Conservation (phyloP, 106 monocot species). For the Platanthera guangdongensis region DNA sequence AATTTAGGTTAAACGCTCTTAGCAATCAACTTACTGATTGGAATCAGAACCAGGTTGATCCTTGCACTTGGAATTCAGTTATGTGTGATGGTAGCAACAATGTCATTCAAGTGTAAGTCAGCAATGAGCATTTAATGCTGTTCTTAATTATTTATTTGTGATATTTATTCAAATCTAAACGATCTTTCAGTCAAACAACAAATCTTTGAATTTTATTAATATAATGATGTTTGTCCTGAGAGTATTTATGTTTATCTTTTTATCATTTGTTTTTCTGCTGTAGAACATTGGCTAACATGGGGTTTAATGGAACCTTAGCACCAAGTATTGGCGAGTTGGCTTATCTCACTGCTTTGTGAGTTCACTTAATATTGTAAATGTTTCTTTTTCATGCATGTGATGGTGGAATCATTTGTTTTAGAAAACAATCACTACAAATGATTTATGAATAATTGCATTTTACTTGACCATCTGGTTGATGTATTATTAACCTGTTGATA, state of each 20-base stretch:
- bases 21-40: slow-evolving; percentile 49
- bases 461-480: background rate
- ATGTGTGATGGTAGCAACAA: slow-evolving; percentile 72
- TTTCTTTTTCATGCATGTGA: background rate
- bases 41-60: slow-evolving; percentile 57
- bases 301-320: slow-evolving; percentile 74
- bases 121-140: background rate
- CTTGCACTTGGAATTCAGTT: slow-evolving; percentile 68
- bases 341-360: slow-evolving; percentile 54
- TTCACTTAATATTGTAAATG: background rate
- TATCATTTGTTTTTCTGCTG: background rate
- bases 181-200: background rate
- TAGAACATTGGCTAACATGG: slow-evolving; percentile 81
- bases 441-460: background rate
- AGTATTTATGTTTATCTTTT: background rate
- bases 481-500: background rate
- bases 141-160: background rate
- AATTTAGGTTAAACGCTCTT: slow-evolving; percentile 34
- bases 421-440: background rate
- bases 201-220: background rate
- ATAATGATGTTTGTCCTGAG: background rate
- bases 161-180: background rate
- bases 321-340: slow-evolving; percentile 64
- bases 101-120: slow-evolving; percentile 73
- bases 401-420: background rate